These are phyloP conservation scores for Mantamonas sphyraenae DNA, from an alignment of 78 protist genomes.

Conservation along the genomic window DNA sequence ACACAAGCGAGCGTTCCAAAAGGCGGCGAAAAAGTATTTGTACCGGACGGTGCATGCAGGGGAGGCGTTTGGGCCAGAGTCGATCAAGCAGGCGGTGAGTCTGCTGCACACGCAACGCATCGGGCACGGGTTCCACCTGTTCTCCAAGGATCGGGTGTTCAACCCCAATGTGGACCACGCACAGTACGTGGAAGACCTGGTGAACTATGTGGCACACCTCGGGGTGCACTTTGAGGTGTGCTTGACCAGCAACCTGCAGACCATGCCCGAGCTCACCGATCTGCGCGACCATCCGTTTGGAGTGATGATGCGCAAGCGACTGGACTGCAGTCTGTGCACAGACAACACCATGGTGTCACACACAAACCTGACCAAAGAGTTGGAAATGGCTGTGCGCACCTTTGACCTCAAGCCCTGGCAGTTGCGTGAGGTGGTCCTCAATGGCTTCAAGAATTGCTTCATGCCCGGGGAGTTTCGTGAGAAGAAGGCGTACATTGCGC, in stretches of 20 bases:
- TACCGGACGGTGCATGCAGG: conserved; percentile 20
- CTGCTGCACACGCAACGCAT: conserved; percentile 5
- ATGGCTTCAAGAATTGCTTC: conserved; percentile 9
- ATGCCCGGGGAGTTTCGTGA: too few species aligned
- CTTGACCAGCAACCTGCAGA: conserved; percentile 46
- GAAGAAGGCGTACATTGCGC: too few species aligned
- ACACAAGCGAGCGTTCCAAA: conserved; percentile 16
- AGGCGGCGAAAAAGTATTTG: background rate
- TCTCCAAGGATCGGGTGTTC: background rate
- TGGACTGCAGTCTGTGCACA: conserved; percentile 10
- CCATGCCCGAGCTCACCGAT: conserved; percentile 18
- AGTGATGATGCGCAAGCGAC: background rate
- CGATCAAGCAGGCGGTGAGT: background rate
- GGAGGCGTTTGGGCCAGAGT: conserved; percentile 23
- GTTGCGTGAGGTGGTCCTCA: background rate
- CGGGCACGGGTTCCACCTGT: conserved; percentile 30
- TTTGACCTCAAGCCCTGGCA: background rate
- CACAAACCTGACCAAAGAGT: conserved; percentile 14
- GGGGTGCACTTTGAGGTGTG: conserved; percentile 32
- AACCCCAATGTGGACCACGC: background rate
- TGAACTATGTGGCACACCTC: background rate
- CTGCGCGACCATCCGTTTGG: conserved; percentile 8
- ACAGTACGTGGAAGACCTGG: conserved; percentile 11
- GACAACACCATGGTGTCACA: conserved; percentile 29
- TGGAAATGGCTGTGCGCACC: background rate